A percentile compares a stretch with the other conserved stretches of the same genome.
Evolutionary conservation across 345 rosid species (phyloP).

Genomic region (Heritiera fomes): DNA sequence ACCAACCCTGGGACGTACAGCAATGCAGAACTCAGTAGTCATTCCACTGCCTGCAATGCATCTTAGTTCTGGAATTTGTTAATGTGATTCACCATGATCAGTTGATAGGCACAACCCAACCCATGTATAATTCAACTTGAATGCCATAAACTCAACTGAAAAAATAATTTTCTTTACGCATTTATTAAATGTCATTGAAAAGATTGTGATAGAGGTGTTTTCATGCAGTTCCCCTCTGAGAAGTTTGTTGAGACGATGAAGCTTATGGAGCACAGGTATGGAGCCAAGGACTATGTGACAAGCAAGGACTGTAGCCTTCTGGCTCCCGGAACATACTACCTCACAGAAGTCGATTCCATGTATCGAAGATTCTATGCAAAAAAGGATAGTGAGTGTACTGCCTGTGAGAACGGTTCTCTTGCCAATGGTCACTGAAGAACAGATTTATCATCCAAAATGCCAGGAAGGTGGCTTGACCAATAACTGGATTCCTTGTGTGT

Average conservation of each 20-base stretch:
- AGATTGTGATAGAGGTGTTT: not conserved
- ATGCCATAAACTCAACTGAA: not conserved
- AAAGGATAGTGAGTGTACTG: constrained; percentile 40
- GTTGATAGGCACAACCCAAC: not conserved
- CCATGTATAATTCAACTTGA: not conserved
- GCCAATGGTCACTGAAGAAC: constrained; percentile 68
- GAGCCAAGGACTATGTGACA: constrained; percentile 94
- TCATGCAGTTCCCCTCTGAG: constrained; percentile 70
- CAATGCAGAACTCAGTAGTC: not conserved
- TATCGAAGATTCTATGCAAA: constrained; percentile 89
- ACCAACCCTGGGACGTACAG: not conserved
- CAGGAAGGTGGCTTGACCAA: constrained; percentile 3
- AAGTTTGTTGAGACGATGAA: constrained; percentile 84
- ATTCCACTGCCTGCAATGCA: not conserved
- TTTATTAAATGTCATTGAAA: not conserved
- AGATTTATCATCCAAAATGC: not conserved
- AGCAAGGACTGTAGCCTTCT: constrained; percentile 82
- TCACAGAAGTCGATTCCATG: constrained; percentile 88
- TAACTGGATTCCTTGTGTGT: constrained; percentile 23
- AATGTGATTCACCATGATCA: not conserved
- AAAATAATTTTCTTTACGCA: not conserved
- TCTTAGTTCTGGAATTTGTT: not conserved
- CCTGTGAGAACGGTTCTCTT: constrained; percentile 48
- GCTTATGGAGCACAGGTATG: constrained; percentile 96
- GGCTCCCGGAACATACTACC: constrained; percentile 88